phyloP scores from a whole-genome alignment of 2,329 filamentous ascomycete species.

The Fusarium chlamydosporum region DNA sequence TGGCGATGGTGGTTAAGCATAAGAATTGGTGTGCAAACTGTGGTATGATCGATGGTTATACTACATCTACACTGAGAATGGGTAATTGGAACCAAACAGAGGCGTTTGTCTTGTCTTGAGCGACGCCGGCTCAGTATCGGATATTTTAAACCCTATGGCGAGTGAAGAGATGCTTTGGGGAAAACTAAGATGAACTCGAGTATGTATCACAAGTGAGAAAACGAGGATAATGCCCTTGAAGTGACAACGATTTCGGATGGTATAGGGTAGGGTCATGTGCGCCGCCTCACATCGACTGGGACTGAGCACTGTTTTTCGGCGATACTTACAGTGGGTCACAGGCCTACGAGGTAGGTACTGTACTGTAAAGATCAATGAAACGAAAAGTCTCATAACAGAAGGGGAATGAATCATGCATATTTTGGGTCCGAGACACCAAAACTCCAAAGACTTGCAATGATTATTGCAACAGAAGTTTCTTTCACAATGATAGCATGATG shows the following conservation, averaged over 20 bases:
- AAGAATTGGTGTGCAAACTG: too few species aligned
- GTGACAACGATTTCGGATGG: not conserved
- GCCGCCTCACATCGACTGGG: not conserved
- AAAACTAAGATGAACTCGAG: too few species aligned
- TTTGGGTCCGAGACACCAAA: not conserved
- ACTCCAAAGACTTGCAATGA: too few species aligned
- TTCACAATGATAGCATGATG: not conserved
- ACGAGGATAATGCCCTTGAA: too few species aligned
- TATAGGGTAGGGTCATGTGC: not conserved
- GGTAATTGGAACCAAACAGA: not conserved
- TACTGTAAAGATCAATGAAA: slow-evolving; percentile 4
- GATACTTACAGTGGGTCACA: not conserved
- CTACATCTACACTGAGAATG: not conserved
- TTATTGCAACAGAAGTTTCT: not conserved
- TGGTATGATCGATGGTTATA: not conserved
- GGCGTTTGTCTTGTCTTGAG: not conserved
- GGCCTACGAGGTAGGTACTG: not conserved
- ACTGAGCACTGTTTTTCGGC: not conserved
- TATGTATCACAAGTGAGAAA: too few species aligned
- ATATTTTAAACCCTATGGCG: too few species aligned
- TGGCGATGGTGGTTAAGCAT: not conserved
- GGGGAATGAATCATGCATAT: slow-evolving; percentile 23
- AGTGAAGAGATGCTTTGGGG: too few species aligned
- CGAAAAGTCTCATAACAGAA: slow-evolving; percentile 2
- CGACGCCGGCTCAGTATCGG: not conserved